Evolutionary conservation across 2,329 filamentous ascomycete genomes (phyloP).

Genomic region (Calonectria multiphialidica): DNA sequence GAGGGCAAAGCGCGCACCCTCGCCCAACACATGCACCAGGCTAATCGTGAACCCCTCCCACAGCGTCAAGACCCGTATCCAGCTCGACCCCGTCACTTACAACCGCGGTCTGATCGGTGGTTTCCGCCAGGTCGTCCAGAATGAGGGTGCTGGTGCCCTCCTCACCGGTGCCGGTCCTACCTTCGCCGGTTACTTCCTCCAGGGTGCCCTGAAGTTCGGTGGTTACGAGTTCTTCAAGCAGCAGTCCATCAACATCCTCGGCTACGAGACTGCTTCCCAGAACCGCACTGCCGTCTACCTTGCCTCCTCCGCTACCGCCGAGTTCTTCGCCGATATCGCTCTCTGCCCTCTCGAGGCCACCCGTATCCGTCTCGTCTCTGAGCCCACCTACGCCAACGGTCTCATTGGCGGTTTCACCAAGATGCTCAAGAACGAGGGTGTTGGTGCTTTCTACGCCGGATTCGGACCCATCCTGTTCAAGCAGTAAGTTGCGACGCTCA

Average conservation of each 20-base stretch:
- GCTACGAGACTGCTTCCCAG: constrained; percentile 81
- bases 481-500: constrained; percentile 49
- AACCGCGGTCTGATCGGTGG: constrained; percentile 89
- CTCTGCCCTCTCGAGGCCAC: constrained; percentile 94
- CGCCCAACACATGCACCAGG: not conserved
- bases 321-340: constrained; percentile 82
- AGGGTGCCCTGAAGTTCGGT: constrained; percentile 94
- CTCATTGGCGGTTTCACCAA: constrained; percentile 84
- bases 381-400: constrained; percentile 87
- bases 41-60: constrained; percentile 39
- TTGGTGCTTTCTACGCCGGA: constrained; percentile 90
- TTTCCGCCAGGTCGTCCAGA: constrained; percentile 86
- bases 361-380: constrained; percentile 91
- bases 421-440: constrained; percentile 85
- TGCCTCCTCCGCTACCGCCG: constrained; percentile 73
- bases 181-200: constrained; percentile 91
- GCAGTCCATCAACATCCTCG: constrained; percentile 84
- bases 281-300: constrained; percentile 88
- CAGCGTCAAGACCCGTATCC: constrained; percentile 96
- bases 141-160: constrained; percentile 88
- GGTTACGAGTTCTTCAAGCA: constrained; percentile 98
- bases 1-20: not conserved
- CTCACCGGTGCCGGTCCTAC: constrained; percentile 89
- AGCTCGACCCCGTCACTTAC: constrained; percentile 91
- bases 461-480: constrained; percentile 86